Conservation (phyloP, 2,329 filamentous ascomycete species). For the Pseudocercospora fuligena region DNA sequence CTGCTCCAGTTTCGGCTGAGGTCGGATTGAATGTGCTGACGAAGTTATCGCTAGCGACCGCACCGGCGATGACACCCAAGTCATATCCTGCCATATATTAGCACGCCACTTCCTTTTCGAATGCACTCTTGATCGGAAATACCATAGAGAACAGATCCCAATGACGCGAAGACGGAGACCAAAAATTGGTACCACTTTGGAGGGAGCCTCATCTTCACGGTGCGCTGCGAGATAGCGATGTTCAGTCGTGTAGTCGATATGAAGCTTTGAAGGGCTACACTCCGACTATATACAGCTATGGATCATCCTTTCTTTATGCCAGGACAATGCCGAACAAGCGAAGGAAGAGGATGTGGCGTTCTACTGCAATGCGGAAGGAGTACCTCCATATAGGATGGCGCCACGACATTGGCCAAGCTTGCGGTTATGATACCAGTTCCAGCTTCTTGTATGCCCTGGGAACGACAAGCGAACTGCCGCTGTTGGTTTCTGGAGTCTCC, state of each 20-base stretch:
- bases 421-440: not conserved
- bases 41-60: conserved; percentile 55
- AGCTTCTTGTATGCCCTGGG: not conserved
- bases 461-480: conserved; percentile 12
- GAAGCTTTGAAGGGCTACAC: not conserved
- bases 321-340: conserved; percentile 6
- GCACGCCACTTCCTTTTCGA: not conserved
- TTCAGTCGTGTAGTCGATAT: not conserved
- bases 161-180: conserved; percentile 62
- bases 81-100: conserved; percentile 45
- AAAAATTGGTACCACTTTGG: conserved; percentile 66
- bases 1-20: conserved; percentile 59
- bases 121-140: conserved; percentile 35
- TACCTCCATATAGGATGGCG: conserved; percentile 14
- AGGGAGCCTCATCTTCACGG: conserved; percentile 56
- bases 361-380: conserved; percentile 15
- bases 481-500: conserved; percentile 4
- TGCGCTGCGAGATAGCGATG: not conserved
- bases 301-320: not conserved
- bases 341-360: conserved; percentile 13
- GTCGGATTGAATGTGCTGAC: conserved; percentile 46
- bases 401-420: not conserved
- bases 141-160: conserved; percentile 63
- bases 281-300: not conserved
- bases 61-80: conserved; percentile 64